Conservation (phyloP, 1,284 basidiomycete genomes). For the Ceratobasidium theobromae region DNA sequence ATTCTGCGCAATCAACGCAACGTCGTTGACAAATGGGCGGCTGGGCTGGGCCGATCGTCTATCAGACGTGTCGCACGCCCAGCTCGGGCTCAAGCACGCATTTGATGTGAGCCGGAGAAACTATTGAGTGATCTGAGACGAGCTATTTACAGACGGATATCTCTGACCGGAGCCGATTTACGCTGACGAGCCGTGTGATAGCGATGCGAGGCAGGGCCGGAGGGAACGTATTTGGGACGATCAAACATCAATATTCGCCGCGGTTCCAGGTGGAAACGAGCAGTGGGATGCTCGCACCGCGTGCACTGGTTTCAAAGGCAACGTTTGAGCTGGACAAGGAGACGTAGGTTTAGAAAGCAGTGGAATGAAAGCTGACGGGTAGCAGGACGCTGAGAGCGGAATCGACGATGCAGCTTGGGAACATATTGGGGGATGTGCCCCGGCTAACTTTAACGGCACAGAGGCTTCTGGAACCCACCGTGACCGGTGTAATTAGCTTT, state of each 20-base stretch:
- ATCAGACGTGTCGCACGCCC: slow-evolving; percentile 2
- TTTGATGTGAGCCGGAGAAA: slow-evolving; percentile 40
- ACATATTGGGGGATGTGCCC: slow-evolving; percentile 17
- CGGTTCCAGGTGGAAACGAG: slow-evolving; percentile 53
- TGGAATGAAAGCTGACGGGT: not conserved
- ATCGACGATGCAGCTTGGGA: slow-evolving; percentile 11
- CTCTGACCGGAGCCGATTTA: slow-evolving; percentile 2
- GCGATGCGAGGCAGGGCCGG: slow-evolving; percentile 40
- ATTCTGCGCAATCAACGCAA: slow-evolving; percentile 52
- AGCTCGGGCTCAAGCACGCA: slow-evolving; percentile 36
- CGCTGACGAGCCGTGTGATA: slow-evolving; percentile 22
- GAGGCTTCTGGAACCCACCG: slow-evolving; percentile 17
- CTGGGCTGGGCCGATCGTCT: not conserved
- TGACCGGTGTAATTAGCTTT: slow-evolving; percentile 28
- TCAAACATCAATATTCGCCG: slow-evolving; percentile 65
- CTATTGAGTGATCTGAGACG: slow-evolving; percentile 34
- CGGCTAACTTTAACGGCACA: slow-evolving; percentile 26
- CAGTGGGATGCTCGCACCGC: slow-evolving; percentile 28
- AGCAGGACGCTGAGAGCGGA: slow-evolving; percentile 27
- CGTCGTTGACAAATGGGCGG: slow-evolving; percentile 48
- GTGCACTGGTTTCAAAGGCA: slow-evolving; percentile 16
- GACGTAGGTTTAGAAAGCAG: not conserved
- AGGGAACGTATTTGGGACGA: slow-evolving; percentile 56
- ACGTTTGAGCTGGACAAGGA: slow-evolving; percentile 18
- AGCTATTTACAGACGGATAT: slow-evolving; percentile 14